Percentiles rank a stretch among this genome's conserved stretches.
phyloP scores from a whole-genome alignment of 2,329 filamentous ascomycete genomes.

The Pseudogymnoascus sp. region DNA sequence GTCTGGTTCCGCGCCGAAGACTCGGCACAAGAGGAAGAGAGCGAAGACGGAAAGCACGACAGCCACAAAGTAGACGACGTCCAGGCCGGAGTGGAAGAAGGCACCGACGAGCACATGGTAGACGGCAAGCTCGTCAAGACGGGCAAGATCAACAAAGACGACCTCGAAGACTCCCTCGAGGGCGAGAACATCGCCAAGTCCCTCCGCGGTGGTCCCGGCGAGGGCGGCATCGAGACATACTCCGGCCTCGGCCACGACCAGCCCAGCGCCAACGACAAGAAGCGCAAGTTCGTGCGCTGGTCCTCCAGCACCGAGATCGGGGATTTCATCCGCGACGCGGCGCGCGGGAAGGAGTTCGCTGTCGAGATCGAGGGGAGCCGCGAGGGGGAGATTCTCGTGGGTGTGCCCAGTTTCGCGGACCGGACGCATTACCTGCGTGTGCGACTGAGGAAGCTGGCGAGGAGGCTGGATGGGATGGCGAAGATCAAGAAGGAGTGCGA shows the following conservation, averaged over 20 bases:
- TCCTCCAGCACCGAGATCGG: conserved; percentile 82
- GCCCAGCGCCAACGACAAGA: conserved; percentile 32
- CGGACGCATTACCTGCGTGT: conserved; percentile 83
- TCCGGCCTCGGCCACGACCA: conserved; percentile 60
- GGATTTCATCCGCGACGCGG: conserved; percentile 87
- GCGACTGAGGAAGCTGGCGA: conserved; percentile 62
- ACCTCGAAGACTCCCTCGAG: conserved; percentile 27
- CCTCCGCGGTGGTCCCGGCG: conserved; percentile 39
- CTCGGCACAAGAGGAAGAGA: conserved; percentile 43
- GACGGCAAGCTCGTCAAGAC: conserved; percentile 35
- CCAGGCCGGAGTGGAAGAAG: conserved; percentile 30
- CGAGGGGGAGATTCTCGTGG: conserved; percentile 58
- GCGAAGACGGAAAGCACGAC: conserved; percentile 38
- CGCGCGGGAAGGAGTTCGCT: conserved; percentile 73
- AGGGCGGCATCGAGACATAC: conserved; percentile 60
- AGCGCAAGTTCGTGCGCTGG: conserved; percentile 73
- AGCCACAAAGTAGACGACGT: conserved; percentile 25
- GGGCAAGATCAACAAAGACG: conserved; percentile 24
- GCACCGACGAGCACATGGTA: conserved; percentile 41
- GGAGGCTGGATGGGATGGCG: conserved; percentile 59
- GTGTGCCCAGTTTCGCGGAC: conserved; percentile 80
- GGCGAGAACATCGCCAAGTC: conserved; percentile 35
- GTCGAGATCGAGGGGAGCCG: conserved; percentile 69
- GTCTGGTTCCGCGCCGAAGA: conserved; percentile 77
- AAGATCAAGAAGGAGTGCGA: conserved; percentile 78